Evolutionary conservation across 2,329 filamentous ascomycete species (phyloP).

Genomic region (Helotiales sp.): DNA sequence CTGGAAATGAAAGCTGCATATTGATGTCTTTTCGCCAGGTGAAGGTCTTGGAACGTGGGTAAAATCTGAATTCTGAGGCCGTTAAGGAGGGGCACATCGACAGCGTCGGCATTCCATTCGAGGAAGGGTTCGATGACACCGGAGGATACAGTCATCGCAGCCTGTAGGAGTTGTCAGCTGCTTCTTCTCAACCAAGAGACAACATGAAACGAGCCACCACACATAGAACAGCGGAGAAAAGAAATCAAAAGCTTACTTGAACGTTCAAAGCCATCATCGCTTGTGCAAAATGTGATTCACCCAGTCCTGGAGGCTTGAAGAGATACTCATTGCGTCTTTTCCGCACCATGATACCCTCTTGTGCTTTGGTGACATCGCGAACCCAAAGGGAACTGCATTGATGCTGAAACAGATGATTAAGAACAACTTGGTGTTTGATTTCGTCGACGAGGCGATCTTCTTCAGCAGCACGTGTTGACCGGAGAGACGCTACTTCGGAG

Average conservation of each 20-base stretch:
- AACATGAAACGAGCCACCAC: not conserved
- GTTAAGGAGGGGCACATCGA: conserved; percentile 13
- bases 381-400: conserved; percentile 16
- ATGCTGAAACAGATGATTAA: conserved; percentile 15
- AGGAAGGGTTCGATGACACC: conserved; percentile 10
- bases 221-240: not conserved
- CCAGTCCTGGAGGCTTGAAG: conserved; percentile 9
- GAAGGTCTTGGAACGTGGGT: conserved; percentile 10
- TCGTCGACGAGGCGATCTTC: conserved; percentile 13
- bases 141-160: conserved; percentile 10
- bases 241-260: conserved; percentile 8
- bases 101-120: conserved; percentile 3
- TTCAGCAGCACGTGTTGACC: conserved; percentile 5
- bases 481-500: conserved; percentile 3
- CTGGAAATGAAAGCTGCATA: conserved; percentile 10
- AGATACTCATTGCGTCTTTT: conserved; percentile 12
- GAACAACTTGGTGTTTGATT: conserved; percentile 16
- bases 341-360: conserved; percentile 11
- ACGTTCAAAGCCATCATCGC: conserved; percentile 13
- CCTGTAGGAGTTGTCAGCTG: not conserved
- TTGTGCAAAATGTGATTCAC: conserved; percentile 5
- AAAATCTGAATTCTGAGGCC: conserved; percentile 11
- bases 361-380: conserved; percentile 2
- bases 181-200: not conserved
- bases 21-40: conserved; percentile 9